Percentiles rank a stretch among this genome's conserved stretches.
These are phyloP conservation scores for Cutaneotrichosporon sp. DNA, from an alignment of 1,284 basidiomycete genomes.

Conservation along the genomic window DNA sequence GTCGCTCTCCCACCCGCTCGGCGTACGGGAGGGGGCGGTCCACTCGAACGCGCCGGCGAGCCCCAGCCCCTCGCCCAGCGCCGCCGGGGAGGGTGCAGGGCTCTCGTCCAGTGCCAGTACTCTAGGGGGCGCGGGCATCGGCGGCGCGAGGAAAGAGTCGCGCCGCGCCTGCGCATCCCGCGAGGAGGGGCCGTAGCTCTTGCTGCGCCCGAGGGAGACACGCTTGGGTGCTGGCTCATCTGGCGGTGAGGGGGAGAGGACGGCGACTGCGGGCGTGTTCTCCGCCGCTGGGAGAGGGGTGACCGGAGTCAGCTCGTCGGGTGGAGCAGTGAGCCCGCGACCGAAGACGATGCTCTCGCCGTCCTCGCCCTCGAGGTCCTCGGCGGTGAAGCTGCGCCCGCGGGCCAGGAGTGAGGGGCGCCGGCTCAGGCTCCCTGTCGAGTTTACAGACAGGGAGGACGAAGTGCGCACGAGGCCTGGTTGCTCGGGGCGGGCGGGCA, in stretches of 20 bases:
- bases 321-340: neutral
- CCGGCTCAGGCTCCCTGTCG: constrained; percentile 21
- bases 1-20: constrained; percentile 21
- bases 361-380: constrained; percentile 41
- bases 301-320: neutral
- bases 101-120: neutral
- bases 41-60: constrained; percentile 16
- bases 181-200: neutral
- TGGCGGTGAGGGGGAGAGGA: neutral
- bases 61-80: neutral
- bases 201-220: neutral
- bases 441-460: constrained; percentile 26
- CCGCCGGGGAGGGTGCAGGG: neutral
- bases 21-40: neutral
- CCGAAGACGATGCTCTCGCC: constrained; percentile 4
- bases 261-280: constrained; percentile 7
- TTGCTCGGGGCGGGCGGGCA: neutral
- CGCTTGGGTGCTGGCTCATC: constrained; percentile 4
- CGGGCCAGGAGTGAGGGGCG: constrained; percentile 45
- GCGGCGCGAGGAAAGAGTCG: constrained; percentile 9
- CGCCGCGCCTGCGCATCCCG: constrained; percentile 5
- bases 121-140: neutral
- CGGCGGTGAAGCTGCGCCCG: constrained; percentile 51
- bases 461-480: constrained; percentile 22
- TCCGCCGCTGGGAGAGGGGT: constrained; percentile 1